Base-by-base conservation (phyloP, 2,329 filamentous ascomycete species). In the Neoarthrinium moseri region DNA sequence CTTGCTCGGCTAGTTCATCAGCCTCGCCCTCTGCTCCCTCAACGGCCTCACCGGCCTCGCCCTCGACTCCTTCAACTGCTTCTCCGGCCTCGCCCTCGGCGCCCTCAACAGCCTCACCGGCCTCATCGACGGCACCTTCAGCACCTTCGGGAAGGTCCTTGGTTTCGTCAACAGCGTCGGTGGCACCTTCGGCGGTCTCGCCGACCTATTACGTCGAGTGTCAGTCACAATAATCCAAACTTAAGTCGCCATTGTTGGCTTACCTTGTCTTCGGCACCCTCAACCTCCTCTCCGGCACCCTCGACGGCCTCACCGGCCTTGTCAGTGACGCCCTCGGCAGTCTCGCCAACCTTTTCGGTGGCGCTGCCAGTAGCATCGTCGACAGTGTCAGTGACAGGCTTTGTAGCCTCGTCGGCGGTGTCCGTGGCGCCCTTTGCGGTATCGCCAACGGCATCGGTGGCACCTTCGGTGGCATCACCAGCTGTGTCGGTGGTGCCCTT, bases 1-100 rank as follows among this genome's bases (percentile, higher is more conserved):
- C 68, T 27, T 75, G n/a, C n/a, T n/a, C n/a, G n/a, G n/a, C n/a
- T n/a, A 68, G 6, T 67, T 64, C 6, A 65, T 72, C 69, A 4
- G 63, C 56, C 26, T 40, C 51, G 33, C 41, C 30, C 21, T 35
- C 37, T 11, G 33, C 24, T 26, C 32, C 33, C 12, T 38, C 24
- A 13, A 26, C 38, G 13, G 20, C 38, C 13, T 41, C 38, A 23
- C 13, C 32, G 17, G 18, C 8, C 13, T 27, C 38, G 21, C 30
- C 27, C 24, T 38, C 32, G 29, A 22, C 36, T 6, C 34, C 35
- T 18, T 42, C 27, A n/a, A 40, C 39, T 3, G 21, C 39, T 11
- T 32, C 41, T 15, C 26, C 33, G n/a, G 32, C 30, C 8, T 42
- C 27, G 7, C 41, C 48, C 8, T 51, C 47, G 5, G 30, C 36